Evolutionary conservation across 495 filamentous ascomycete genomes (phyloP).

Genomic region (Lepidopterella palustris): DNA sequence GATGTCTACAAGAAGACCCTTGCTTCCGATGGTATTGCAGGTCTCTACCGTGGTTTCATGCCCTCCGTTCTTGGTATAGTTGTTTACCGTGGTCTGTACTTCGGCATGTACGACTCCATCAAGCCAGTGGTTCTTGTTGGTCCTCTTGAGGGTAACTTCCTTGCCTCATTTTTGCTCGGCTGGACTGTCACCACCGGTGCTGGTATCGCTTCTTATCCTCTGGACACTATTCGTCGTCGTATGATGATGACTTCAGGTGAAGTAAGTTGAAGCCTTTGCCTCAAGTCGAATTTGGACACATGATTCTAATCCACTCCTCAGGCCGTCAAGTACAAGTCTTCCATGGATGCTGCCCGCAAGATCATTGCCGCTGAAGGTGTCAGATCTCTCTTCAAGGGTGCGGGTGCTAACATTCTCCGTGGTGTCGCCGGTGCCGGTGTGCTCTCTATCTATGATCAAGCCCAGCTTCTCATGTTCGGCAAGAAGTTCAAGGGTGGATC

Average conservation of each 20-base stretch:
- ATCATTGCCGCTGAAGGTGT: conserved; percentile 96
- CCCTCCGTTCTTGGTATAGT: conserved; percentile 97
- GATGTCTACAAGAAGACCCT: conserved; percentile 99
- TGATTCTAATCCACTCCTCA: conserved; percentile 35
- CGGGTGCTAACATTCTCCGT: conserved; percentile 99
- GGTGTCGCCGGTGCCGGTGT: conserved; percentile 99
- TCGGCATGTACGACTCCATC: conserved; percentile 99
- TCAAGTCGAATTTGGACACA: not conserved
- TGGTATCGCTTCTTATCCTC: conserved; percentile 99
- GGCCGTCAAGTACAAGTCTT: conserved; percentile 99
- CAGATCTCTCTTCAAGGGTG: conserved; percentile 99
- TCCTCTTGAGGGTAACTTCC: conserved; percentile 91
- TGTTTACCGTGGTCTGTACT: conserved; percentile 99
- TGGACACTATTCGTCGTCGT: conserved; percentile 99
- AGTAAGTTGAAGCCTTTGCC: conserved; percentile 38
- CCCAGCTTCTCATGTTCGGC: conserved; percentile 96
- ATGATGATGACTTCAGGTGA: conserved; percentile 99
- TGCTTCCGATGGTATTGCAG: conserved; percentile 92
- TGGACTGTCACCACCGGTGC: conserved; percentile 99
- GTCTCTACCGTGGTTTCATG: conserved; percentile 99
- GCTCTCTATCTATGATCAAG: conserved; percentile 99
- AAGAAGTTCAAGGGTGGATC: conserved; percentile 97
- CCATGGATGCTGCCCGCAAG: conserved; percentile 87
- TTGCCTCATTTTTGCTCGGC: conserved; percentile 96
- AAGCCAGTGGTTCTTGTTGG: conserved; percentile 96